These are phyloP conservation scores for Camellia oleifera DNA, from an alignment of 179 eudicot genomes.

Conservation along the genomic window DNA sequence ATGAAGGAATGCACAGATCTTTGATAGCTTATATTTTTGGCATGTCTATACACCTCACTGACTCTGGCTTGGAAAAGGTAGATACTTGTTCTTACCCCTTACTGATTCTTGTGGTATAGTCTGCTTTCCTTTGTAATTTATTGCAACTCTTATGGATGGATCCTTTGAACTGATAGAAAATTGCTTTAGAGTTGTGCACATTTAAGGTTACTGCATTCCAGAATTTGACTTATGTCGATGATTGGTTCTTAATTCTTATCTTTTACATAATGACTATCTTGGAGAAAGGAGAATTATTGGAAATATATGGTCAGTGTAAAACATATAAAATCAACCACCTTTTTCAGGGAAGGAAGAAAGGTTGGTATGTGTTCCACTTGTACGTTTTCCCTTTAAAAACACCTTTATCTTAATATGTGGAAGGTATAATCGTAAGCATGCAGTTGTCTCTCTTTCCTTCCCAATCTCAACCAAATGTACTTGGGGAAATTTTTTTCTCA, in stretches of 20 bases:
- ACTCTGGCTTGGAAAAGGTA: conserved; percentile 86
- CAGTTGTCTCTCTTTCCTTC: not conserved
- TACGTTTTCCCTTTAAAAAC: not conserved
- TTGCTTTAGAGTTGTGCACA: conserved; percentile 3
- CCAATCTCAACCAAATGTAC: not conserved
- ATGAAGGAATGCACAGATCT: conserved; percentile 85
- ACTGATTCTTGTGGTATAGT: not conserved
- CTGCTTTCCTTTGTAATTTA: not conserved
- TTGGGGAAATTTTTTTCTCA: not conserved
- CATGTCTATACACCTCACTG: conserved; percentile 87
- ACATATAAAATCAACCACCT: not conserved
- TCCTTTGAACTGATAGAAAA: not conserved
- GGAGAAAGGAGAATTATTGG: not conserved
- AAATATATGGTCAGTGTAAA: not conserved
- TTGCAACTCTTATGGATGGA: not conserved
- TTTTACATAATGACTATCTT: conserved; percentile 10
- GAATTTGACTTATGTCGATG: not conserved
- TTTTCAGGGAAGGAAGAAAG: not conserved
- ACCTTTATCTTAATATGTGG: too few relatives aligned
- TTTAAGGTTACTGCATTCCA: not conserved
- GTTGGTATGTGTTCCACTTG: not conserved
- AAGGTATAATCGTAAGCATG: too few relatives aligned
- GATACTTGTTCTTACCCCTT: conserved; percentile 11
- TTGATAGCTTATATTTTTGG: conserved; percentile 78
- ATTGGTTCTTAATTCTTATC: not conserved